These are phyloP conservation scores for Trichoderma lentiforme DNA, from an alignment of 2,329 filamentous ascomycete genomes.

Conservation along the genomic window DNA sequence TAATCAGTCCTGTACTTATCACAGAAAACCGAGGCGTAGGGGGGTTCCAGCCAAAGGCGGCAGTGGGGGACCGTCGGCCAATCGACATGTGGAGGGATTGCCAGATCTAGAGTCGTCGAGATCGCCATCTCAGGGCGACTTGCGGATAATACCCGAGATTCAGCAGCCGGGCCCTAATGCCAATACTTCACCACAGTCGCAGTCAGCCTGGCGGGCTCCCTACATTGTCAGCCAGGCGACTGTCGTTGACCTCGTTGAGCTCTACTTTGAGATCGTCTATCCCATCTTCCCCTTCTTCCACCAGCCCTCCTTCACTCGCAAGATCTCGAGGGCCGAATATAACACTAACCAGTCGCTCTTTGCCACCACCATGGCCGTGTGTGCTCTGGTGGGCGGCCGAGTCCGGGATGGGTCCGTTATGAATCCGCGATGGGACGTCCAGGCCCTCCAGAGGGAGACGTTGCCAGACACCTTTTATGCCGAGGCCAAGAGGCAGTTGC, in stretches of 20 bases:
- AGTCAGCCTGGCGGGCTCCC: constrained; percentile 17
- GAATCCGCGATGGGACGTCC: constrained; percentile 38
- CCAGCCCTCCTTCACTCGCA: constrained; percentile 39
- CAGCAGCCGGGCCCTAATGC: not conserved
- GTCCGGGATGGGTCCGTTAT: constrained; percentile 48
- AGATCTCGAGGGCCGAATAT: constrained; percentile 42
- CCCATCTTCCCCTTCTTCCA: constrained; percentile 53
- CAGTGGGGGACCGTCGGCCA: constrained; percentile 3
- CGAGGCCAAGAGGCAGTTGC: constrained; percentile 22
- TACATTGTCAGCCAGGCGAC: constrained; percentile 22
- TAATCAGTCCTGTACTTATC: constrained; percentile 46
- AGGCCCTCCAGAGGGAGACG: constrained; percentile 24
- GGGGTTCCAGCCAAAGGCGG: constrained; percentile 16
- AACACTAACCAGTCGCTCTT: constrained; percentile 42
- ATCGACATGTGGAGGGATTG: constrained; percentile 4
- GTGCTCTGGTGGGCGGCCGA: constrained; percentile 46
- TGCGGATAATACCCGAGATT: constrained; percentile 9
- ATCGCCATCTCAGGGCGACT: constrained; percentile 9
- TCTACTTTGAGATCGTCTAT: constrained; percentile 53
- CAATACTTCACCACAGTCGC: not conserved
- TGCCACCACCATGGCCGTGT: constrained; percentile 49
- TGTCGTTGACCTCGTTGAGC: constrained; percentile 42
- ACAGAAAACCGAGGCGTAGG: constrained; percentile 40
- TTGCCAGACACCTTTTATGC: constrained; percentile 24
- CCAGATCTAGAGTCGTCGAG: constrained; percentile 3